Evolutionary conservation across 2,329 filamentous ascomycete genomes (phyloP).

Genomic region (Zymoseptoria crescenta): DNA sequence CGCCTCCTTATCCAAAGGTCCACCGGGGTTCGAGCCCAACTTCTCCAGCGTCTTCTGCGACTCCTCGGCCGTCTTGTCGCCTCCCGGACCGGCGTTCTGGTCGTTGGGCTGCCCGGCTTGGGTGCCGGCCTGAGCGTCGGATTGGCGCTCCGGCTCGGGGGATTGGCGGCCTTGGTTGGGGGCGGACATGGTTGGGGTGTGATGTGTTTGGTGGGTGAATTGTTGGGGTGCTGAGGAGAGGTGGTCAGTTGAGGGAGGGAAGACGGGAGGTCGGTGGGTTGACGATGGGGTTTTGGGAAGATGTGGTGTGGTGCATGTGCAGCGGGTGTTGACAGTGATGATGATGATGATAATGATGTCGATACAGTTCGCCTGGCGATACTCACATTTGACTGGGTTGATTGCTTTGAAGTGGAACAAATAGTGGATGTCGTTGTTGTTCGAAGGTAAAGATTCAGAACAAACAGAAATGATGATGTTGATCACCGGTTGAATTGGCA

Average conservation of each 20-base stretch:
- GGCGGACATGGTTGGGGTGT: conserved; percentile 53
- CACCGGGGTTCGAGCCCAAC: conserved; percentile 60
- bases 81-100: conserved; percentile 32
- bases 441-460: background rate
- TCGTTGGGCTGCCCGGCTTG: conserved; percentile 34
- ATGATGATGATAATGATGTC: background rate
- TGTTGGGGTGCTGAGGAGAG: conserved; percentile 11
- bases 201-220: background rate
- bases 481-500: background rate
- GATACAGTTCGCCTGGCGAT: background rate
- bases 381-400: background rate
- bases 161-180: conserved; percentile 62
- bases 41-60: conserved; percentile 46
- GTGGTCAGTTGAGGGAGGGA: background rate
- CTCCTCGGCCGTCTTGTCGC: conserved; percentile 42
- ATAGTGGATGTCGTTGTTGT: background rate
- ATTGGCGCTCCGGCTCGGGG: conserved; percentile 62
- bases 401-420: background rate
- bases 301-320: background rate
- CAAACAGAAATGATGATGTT: background rate
- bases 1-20: conserved; percentile 50
- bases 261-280: background rate
- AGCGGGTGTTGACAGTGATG: background rate
- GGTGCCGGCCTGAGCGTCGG: conserved; percentile 50
- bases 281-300: background rate